Evolutionary conservation across 2,329 filamentous ascomycete species (phyloP).

Genomic region (Apiospora sp.): DNA sequence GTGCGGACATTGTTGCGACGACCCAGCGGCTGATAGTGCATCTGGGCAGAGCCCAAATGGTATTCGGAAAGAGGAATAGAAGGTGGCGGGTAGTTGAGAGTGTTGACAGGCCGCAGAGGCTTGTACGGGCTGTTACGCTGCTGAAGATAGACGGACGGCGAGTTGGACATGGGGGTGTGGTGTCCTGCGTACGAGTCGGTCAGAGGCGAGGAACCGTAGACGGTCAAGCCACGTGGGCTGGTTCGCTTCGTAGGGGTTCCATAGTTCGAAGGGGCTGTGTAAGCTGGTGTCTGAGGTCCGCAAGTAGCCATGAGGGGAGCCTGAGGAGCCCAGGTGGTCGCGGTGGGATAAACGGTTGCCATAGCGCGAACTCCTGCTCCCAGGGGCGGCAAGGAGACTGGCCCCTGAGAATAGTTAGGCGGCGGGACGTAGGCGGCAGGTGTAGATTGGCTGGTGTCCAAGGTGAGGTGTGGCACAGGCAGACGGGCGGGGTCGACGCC

Average conservation of each 20-base stretch:
- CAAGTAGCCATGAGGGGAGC: constrained; percentile 42
- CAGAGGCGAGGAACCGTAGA: constrained; percentile 74
- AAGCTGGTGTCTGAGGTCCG: constrained; percentile 43
- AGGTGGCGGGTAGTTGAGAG: constrained; percentile 87
- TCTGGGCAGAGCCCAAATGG: constrained; percentile 72
- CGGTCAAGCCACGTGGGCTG: constrained; percentile 57
- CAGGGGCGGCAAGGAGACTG: constrained; percentile 69
- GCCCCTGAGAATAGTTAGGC: constrained; percentile 52
- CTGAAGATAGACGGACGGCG: constrained; percentile 86
- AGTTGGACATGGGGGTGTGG: constrained; percentile 76
- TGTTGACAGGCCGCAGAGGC: constrained; percentile 88
- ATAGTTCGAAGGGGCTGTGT: constrained; percentile 46
- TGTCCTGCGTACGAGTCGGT: constrained; percentile 67
- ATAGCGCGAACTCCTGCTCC: constrained; percentile 73
- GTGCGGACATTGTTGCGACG: constrained; percentile 72
- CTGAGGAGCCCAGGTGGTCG: constrained; percentile 51
- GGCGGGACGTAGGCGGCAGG: constrained; percentile 44
- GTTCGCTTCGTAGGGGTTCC: constrained; percentile 62
- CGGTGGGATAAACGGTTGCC: constrained; percentile 74
- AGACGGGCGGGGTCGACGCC: constrained; percentile 56
- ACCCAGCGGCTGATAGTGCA: constrained; percentile 84
- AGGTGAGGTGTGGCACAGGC: constrained; percentile 75
- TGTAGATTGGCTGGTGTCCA: constrained; percentile 58
- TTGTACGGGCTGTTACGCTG: constrained; percentile 93
- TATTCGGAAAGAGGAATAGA: constrained; percentile 81